Evolutionary conservation across 768 basidiomycete species (phyloP), one percentile per base, ranked within the genome.

Genomic region (Auricularia heimuer): DNA sequence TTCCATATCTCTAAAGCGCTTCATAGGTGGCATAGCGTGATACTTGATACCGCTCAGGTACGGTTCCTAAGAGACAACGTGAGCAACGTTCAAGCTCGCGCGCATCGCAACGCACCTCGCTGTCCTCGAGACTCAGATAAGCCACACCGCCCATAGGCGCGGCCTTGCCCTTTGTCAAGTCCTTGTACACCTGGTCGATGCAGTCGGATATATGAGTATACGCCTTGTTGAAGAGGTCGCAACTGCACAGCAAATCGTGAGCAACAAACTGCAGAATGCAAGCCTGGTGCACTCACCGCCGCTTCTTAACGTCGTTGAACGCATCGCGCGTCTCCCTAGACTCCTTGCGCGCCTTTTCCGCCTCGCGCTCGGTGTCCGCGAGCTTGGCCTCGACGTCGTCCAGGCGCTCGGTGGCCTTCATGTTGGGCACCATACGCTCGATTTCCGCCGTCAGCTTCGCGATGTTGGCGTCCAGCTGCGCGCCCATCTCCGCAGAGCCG

Each of bases 21-120:
- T 99, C 89, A 98, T 96, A 0, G 97, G 97, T 0, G 97, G 97
- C 97, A 98, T 99, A 1, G 96, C 95, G 72, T 98, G 96, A 73
- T 98, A 98, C 75, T 97, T 98, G 78, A 99, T 92, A 63, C 97
- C 93, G 44, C 84, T 86, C 24, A 79, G 80, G 68, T 94, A 94
- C 1, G 92, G 92, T 76, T 92, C 90, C 90, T 90, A 67, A 8
- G 62, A 14, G 58, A 21, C n/a, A 56, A 12, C 18, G 45, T 14
- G 67, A 67, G 51, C 45, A 61, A 11, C 7, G 18, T 39, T 24
- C 24, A 8, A 54, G 62, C 37, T 3, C 24, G 3, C 12, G 39
- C 16, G 36, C 73, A 72, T 62, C 74, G 73, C 33, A 71, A 68
- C 83, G 60, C 70, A 94, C 95, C 78, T 99, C 97, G 68, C 83